phyloP scores from a whole-genome alignment of 2,329 filamentous ascomycete species.

The Aspergillus transmontanensis region DNA sequence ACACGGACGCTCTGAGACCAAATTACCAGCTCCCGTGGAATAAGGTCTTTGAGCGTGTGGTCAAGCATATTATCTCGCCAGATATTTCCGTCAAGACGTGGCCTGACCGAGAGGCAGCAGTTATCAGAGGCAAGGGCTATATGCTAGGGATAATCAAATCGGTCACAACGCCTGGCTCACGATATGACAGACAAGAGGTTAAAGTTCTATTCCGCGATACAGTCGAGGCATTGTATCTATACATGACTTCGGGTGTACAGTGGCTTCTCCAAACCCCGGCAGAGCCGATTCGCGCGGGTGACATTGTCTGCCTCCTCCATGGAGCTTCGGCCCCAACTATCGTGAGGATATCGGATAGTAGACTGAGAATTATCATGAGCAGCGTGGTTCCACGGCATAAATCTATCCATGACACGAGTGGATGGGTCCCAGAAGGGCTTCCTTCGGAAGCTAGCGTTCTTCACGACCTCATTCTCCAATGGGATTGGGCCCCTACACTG shows the following conservation, averaged over 20 bases:
- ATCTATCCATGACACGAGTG: rapidly evolving
- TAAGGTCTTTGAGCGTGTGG: neutral
- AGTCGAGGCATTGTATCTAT: neutral
- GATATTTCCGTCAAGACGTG: neutral
- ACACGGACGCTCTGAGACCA: neutral
- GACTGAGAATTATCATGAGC: neutral
- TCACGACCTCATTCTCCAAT: neutral
- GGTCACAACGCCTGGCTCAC: neutral
- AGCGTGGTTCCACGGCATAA: neutral
- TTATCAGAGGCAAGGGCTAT: neutral
- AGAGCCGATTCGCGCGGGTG: neutral
- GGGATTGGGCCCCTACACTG: neutral
- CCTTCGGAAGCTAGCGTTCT: neutral
- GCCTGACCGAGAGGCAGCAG: neutral
- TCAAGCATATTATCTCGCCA: neutral
- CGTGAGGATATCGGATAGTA: neutral
- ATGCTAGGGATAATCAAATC: neutral
- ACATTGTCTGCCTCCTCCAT: neutral
- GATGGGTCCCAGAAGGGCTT: rapidly evolving
- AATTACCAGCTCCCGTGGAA: neutral
- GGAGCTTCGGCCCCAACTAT: neutral
- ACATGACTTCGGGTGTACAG: neutral
- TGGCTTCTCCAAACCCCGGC: neutral
- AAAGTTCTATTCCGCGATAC: neutral
- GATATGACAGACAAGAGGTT: neutral